phyloP scores from a whole-genome alignment of 768 basidiomycete species.

The Russula griseocarnosa region DNA sequence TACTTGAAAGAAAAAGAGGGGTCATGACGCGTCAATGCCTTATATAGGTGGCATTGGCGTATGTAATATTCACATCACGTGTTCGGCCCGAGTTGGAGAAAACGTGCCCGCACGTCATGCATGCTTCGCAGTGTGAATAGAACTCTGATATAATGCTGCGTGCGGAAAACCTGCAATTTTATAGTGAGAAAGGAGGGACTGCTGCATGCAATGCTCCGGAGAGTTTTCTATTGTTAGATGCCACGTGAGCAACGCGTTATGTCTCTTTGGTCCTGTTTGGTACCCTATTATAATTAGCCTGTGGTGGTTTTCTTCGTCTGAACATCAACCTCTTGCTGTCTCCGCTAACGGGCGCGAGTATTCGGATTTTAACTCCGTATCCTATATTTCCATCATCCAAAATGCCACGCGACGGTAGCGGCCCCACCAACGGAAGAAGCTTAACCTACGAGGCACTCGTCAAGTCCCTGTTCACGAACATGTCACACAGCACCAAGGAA shows the following conservation, averaged over 20 bases:
- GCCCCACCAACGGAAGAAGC: slow-evolving; percentile 6
- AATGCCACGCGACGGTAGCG: slow-evolving; percentile 24
- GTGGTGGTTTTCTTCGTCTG: background rate
- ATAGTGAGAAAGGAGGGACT: background rate
- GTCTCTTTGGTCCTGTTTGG: slow-evolving; percentile 23
- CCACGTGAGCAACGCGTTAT: slow-evolving; percentile 26
- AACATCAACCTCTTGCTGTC: slow-evolving; percentile 13
- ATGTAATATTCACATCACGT: slow-evolving; percentile 26
- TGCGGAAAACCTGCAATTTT: background rate
- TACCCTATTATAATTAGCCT: background rate
- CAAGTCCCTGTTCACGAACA: slow-evolving; percentile 28
- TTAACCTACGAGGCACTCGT: slow-evolving; percentile 25
- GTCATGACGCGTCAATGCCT: background rate
- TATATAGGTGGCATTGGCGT: background rate
- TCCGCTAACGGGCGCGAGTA: background rate
- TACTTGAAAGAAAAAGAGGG: slow-evolving; percentile 31
- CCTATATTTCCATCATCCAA: background rate
- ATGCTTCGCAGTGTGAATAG: background rate
- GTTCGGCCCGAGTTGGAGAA: background rate
- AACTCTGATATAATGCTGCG: background rate
- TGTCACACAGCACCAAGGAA: slow-evolving; percentile 18
- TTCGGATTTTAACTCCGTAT: background rate
- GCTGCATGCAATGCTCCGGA: background rate
- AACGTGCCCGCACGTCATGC: too few species aligned
- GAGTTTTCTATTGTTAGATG: background rate